Conservation (phyloP, 2,329 filamentous ascomycete genomes). For the Fusarium torreyae region DNA sequence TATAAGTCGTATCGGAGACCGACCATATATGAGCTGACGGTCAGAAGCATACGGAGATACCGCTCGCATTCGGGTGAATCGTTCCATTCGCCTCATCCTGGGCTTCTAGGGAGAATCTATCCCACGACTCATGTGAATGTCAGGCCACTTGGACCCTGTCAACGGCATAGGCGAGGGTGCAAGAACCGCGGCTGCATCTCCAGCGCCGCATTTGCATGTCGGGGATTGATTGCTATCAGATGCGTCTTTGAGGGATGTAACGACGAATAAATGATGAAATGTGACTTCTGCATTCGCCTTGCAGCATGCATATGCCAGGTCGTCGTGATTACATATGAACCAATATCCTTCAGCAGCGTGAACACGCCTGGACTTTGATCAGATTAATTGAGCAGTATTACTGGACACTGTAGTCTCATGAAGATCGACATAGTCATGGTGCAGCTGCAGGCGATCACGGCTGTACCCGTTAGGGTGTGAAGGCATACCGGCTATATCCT, state of each 20-base stretch:
- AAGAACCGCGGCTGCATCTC: not conserved
- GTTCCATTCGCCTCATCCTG: not conserved
- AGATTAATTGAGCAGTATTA: not conserved
- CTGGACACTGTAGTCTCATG: not conserved
- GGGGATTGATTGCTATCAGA: constrained; percentile 6
- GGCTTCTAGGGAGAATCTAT: constrained; percentile 5
- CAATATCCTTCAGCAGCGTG: not conserved
- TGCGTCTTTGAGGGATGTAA: constrained; percentile 9
- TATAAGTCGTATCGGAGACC: constrained; percentile 3
- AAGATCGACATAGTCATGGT: constrained; percentile 21
- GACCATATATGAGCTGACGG: not conserved
- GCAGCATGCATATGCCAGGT: not conserved
- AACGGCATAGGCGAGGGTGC: not conserved
- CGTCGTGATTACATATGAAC: not conserved
- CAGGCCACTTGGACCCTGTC: constrained; percentile 4
- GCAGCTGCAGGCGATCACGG: constrained; percentile 39
- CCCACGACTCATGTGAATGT: constrained; percentile 2
- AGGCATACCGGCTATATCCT: constrained; percentile 4
- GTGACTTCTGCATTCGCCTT: not conserved
- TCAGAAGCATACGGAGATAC: not conserved
- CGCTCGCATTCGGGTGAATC: not conserved
- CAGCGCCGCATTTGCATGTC: not conserved
- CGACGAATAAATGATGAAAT: constrained; percentile 11
- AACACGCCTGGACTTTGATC: not conserved
- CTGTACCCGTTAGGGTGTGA: constrained; percentile 29